These are phyloP conservation scores for Candida orba DNA, from an alignment of 805 yeast species.

Conservation along the genomic window DNA sequence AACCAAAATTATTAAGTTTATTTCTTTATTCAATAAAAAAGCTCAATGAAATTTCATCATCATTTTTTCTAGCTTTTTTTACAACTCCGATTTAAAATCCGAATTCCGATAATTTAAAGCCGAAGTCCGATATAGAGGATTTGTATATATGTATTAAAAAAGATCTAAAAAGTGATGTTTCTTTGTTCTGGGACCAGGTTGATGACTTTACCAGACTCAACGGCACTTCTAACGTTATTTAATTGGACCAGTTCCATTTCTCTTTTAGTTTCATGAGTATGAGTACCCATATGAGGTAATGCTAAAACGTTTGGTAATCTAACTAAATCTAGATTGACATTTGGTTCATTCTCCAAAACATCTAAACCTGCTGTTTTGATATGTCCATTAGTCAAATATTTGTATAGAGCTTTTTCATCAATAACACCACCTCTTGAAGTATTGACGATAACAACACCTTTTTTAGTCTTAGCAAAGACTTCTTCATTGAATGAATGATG, in stretches of 20 bases:
- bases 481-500: constrained; percentile 59
- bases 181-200: constrained; percentile 77
- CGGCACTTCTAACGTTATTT: constrained; percentile 51
- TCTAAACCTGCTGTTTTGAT: constrained; percentile 66
- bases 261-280: constrained; percentile 62
- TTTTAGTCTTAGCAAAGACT: constrained; percentile 62
- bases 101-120: no score
- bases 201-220: constrained; percentile 61
- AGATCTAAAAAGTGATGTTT: background rate
- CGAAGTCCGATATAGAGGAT: no score
- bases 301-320: constrained; percentile 63
- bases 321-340: constrained; percentile 55
- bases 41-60: no score
- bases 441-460: constrained; percentile 68
- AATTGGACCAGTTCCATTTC: constrained; percentile 79
- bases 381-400: constrained; percentile 54
- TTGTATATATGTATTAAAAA: no score
- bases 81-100: no score
- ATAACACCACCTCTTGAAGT: constrained; percentile 87
- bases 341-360: constrained; percentile 71
- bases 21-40: no score
- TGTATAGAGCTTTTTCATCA: constrained; percentile 53
- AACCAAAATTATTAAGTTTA: no score
- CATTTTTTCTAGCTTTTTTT: no score
- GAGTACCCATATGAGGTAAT: constrained; percentile 88